Evolutionary conservation across 306 rosid genomes (phyloP).

Genomic region (Begonia loranthoides): DNA sequence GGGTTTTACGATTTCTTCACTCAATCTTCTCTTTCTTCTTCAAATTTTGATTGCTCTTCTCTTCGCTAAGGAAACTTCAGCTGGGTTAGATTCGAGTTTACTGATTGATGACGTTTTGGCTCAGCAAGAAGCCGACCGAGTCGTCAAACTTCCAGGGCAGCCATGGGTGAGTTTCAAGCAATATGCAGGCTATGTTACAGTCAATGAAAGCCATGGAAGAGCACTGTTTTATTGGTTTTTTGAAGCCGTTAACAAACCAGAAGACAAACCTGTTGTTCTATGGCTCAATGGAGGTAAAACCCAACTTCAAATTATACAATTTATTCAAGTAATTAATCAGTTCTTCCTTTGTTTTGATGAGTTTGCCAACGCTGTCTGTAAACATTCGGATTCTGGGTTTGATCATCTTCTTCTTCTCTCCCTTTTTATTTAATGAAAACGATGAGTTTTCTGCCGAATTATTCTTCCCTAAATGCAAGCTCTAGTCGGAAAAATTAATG

Average conservation of each 20-base stretch:
- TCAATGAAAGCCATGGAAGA: constrained; percentile 60
- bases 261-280: constrained; percentile 45
- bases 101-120: constrained; percentile 5
- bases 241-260: constrained; percentile 27
- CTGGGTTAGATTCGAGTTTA: not conserved
- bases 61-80: constrained; percentile 1
- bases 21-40: constrained; percentile 3
- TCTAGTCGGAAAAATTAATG: too few relatives aligned
- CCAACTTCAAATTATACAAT: not conserved
- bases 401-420: not conserved
- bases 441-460: not conserved
- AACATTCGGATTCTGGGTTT: not conserved
- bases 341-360: not conserved
- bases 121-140: constrained; percentile 46
- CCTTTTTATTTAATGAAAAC: not conserved
- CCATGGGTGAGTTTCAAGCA: constrained; percentile 60
- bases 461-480: not conserved
- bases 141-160: constrained; percentile 48
- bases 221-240: constrained; percentile 90
- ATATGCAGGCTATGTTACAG: constrained; percentile 60
- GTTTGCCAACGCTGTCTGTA: not conserved
- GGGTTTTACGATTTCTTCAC: constrained; percentile 9
- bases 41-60: constrained; percentile 3
- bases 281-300: constrained; percentile 91
- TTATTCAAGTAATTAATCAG: not conserved